Evolutionary conservation across 2,329 filamentous ascomycete species (phyloP).

Genomic region (Penicillium sp.): DNA sequence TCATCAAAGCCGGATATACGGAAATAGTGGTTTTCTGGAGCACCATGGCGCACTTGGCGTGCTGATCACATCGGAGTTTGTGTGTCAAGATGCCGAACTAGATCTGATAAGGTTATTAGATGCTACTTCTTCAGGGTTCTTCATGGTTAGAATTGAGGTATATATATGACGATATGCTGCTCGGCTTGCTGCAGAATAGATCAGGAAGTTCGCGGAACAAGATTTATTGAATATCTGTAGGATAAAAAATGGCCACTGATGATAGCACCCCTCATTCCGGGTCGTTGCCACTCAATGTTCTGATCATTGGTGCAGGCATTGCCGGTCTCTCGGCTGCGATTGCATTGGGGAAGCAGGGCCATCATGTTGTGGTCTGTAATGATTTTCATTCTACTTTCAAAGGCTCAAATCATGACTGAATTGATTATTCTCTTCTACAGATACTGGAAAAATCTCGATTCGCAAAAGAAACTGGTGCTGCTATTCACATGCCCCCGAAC

Average conservation of each 20-base stretch:
- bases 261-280: too few relatives aligned
- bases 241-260: background rate
- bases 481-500: slow-evolving; percentile 25
- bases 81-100: background rate
- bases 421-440: slow-evolving; percentile 20
- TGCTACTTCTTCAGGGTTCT: too few relatives aligned
- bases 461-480: slow-evolving; percentile 23
- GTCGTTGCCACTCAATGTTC: slow-evolving; percentile 9
- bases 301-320: slow-evolving; percentile 32
- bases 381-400: too few relatives aligned
- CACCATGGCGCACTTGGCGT: too few relatives aligned
- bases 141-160: too few relatives aligned
- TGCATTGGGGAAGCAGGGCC: slow-evolving; percentile 29
- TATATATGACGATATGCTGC: too few relatives aligned
- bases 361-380: slow-evolving; percentile 30
- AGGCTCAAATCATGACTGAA: too few relatives aligned
- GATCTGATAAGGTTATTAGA: background rate
- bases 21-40: background rate
- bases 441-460: slow-evolving; percentile 27
- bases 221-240: too few relatives aligned
- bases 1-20: background rate
- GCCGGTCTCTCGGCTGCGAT: slow-evolving; percentile 31
- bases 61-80: background rate
- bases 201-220: too few relatives aligned
- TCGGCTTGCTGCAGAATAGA: too few relatives aligned